Percentiles rank a stretch among this genome's conserved stretches.
Evolutionary conservation across 495 filamentous ascomycete genomes (phyloP).

Genomic region (Penicillium mononematosum): DNA sequence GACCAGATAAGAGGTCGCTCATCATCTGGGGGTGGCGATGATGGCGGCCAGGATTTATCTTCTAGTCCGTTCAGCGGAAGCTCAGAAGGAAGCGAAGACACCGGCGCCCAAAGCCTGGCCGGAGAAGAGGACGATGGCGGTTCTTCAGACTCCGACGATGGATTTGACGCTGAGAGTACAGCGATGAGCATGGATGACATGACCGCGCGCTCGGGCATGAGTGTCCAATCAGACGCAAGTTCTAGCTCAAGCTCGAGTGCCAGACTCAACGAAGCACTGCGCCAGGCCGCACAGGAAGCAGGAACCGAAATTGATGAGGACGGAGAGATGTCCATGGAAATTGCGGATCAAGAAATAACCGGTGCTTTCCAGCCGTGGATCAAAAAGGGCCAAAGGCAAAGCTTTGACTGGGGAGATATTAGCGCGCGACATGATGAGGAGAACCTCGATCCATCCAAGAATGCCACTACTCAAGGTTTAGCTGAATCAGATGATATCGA

Average conservation of each 20-base stretch:
- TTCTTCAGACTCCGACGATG: slow-evolving; percentile 48
- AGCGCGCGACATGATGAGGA: slow-evolving; percentile 59
- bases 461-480: slow-evolving; percentile 2
- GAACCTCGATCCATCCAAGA: slow-evolving; percentile 56
- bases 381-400: slow-evolving; percentile 49
- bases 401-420: slow-evolving; percentile 49
- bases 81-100: slow-evolving; percentile 61
- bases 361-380: slow-evolving; percentile 70
- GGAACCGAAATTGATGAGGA: slow-evolving; percentile 62
- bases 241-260: slow-evolving; percentile 62
- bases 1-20: slow-evolving; percentile 49
- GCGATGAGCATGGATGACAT: slow-evolving; percentile 73
- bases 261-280: slow-evolving; percentile 72
- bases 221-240: slow-evolving; percentile 54
- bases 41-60: slow-evolving; percentile 56
- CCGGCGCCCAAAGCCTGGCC: slow-evolving; percentile 43
- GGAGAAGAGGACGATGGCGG: slow-evolving; percentile 53
- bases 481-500: slow-evolving; percentile 29
- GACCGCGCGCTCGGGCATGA: slow-evolving; percentile 62
- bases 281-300: slow-evolving; percentile 70
- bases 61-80: slow-evolving; percentile 77
- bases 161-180: slow-evolving; percentile 69
- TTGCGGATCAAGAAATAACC: slow-evolving; percentile 79
- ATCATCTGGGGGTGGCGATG: slow-evolving; percentile 21
- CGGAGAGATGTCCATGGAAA: slow-evolving; percentile 65